Evolutionary conservation across 139 green algal species (phyloP), one percentile per base, ranked within the genome.

Genomic region (Micractinium conductrix): DNA sequence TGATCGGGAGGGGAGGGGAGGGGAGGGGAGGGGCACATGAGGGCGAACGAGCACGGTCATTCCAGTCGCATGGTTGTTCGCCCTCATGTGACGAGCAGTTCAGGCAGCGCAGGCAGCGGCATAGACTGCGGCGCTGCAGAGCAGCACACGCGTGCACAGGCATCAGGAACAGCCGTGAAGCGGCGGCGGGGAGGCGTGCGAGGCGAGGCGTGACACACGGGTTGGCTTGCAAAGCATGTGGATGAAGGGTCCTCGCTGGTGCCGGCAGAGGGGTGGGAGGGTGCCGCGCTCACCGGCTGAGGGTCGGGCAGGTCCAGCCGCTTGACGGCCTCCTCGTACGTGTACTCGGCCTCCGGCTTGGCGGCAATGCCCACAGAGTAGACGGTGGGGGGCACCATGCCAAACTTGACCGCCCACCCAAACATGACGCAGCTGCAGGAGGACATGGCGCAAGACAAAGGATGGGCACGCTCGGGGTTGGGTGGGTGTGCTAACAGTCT

Each of bases 271-370:
- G 5, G n/a, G 30, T 12, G 30, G 16, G 14, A 43, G 2, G 8
- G 35, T 30, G 35, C 7, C 12, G 35, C 6, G 35, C 68, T 17
- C 68, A 74, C 68, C 68, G 30, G 7, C 24, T 81, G 17, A 12
- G 65, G n/a, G 38, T 86, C 67, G 2, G 80, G 72, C 65, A 69
- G 53, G 37, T 78, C 80, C 37, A 81, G 37, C 12, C 74, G 38
- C 62, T 85, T 80, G 28, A 38, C 82, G 2, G 79, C 62, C 37
- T 85, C 60, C 17, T 44, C 33, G 19, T 84, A 71, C 1, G 50
- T 70, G 69, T 82, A 86, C 42, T 73, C 37, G 6, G 35, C 43
- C n/a, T 73, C 45, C 1, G 70, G 48, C 74, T 82, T 86, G 60
- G 10, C 16, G 43, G 33, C 10, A 35, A 86, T 82, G 74, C 75